phyloP scores from a whole-genome alignment of 345 rosid genomes.

The Melaleuca quinquenervia region DNA sequence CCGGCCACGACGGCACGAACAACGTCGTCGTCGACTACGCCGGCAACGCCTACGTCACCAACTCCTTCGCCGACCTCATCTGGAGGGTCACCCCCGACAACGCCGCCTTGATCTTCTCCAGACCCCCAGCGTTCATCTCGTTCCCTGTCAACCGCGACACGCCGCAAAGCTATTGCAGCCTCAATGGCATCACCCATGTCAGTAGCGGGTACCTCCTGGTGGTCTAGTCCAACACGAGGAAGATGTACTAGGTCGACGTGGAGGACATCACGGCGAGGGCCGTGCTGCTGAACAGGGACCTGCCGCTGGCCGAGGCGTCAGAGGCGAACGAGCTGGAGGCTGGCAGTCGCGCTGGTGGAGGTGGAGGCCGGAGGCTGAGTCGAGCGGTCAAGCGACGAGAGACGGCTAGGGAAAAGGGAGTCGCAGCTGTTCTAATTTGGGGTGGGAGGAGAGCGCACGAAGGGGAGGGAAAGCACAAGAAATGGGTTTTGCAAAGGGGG shows the following conservation, averaged over 20 bases:
- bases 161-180: slow-evolving; percentile 34
- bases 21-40: slow-evolving; percentile 62
- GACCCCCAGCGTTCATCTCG: slow-evolving; percentile 34
- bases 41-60: slow-evolving; percentile 82
- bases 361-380: too few species aligned
- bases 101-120: slow-evolving; percentile 56
- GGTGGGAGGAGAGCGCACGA: too few species aligned
- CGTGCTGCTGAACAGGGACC: slow-evolving; percentile 36
- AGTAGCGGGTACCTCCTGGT: slow-evolving; percentile 74
- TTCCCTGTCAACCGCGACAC: slow-evolving; percentile 27
- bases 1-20: slow-evolving; percentile 37
- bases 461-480: too few species aligned
- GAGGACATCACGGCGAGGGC: slow-evolving; percentile 49
- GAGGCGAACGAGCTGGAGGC: too few species aligned
- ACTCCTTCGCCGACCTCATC: slow-evolving; percentile 69
- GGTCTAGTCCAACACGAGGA: slow-evolving; percentile 81
- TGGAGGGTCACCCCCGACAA: slow-evolving; percentile 70
- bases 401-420: too few species aligned
- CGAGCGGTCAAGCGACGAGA: too few species aligned
- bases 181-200: slow-evolving; percentile 64
- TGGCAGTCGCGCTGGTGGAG: too few species aligned
- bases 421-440: too few species aligned
- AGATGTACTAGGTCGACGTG: slow-evolving; percentile 69
- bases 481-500: too few species aligned
- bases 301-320: slow-evolving; percentile 49